Evolutionary conservation across 2,329 filamentous ascomycete species (phyloP).

Genomic region (Arthroderma sp.): DNA sequence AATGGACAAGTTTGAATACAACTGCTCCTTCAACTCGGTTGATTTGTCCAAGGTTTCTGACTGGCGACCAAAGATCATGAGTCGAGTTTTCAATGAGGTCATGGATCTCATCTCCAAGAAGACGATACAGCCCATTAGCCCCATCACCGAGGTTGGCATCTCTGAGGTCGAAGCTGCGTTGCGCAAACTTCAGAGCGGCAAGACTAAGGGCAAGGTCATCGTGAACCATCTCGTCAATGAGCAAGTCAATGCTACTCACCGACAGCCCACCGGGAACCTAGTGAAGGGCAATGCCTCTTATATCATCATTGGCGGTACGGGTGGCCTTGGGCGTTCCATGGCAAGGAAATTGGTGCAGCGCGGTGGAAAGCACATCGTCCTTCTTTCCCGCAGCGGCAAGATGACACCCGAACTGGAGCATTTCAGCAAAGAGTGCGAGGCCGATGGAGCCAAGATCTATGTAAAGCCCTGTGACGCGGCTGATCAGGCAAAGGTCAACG

Average conservation of each 20-base stretch:
- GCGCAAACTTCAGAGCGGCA: constrained; percentile 22
- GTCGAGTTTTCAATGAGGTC: neutral
- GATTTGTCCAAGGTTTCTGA: neutral
- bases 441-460: neutral
- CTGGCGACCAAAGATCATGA: constrained; percentile 1
- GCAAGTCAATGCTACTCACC: neutral
- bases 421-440: neutral
- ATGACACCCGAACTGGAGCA: neutral
- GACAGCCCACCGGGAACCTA: too few species aligned
- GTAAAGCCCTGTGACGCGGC: neutral
- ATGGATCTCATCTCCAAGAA: constrained; percentile 1
- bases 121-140: constrained; percentile 5
- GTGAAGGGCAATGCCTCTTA: constrained; percentile 12
- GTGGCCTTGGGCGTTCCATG: constrained; percentile 19
- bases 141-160: constrained; percentile 8
- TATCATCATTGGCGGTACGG: constrained; percentile 17
- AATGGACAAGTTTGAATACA: neutral
- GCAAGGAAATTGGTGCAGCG: constrained; percentile 16
- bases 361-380: constrained; percentile 20
- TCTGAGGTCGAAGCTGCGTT: constrained; percentile 16
- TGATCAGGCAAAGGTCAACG: neutral
- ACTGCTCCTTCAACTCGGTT: too few species aligned
- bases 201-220: constrained; percentile 15
- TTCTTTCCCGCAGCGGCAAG: constrained; percentile 20
- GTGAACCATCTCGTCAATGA: neutral